Evolutionary conservation across 805 yeast species (phyloP).

Genomic region (Peterozyma toletana): DNA sequence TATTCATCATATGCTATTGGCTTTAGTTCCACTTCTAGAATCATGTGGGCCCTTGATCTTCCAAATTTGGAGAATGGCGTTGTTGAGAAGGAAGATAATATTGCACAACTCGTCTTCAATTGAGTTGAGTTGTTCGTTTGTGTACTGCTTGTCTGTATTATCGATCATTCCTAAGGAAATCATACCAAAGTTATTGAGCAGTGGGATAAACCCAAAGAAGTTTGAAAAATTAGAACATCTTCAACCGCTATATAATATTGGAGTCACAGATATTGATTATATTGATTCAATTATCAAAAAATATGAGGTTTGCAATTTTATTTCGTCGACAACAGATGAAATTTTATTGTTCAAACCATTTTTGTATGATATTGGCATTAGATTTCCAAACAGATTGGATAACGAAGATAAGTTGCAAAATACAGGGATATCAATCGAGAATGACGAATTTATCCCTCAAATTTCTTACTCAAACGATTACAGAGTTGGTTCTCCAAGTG

Average conservation of each 20-base stretch:
- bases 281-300: conserved; percentile 15
- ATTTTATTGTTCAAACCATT: conserved; percentile 47
- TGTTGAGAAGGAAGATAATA: conserved; percentile 50
- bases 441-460: conserved; percentile 13
- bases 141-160: conserved; percentile 53
- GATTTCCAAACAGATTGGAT: conserved; percentile 12
- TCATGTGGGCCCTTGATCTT: conserved; percentile 60
- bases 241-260: conserved; percentile 54
- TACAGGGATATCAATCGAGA: background rate
- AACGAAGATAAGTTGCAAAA: background rate
- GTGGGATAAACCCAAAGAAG: conserved; percentile 12
- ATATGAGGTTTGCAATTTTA: conserved; percentile 26
- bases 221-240: conserved; percentile 21
- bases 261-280: conserved; percentile 48
- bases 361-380: conserved; percentile 40
- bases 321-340: conserved; percentile 64
- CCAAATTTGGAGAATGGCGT: conserved; percentile 53
- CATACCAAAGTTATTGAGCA: conserved; percentile 22
- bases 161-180: conserved; percentile 57
- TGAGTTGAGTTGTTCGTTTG: conserved; percentile 37
- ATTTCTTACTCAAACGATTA: background rate
- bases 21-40: conserved; percentile 38
- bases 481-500: background rate
- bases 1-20: conserved; percentile 34
- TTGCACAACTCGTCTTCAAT: conserved; percentile 30